Evolutionary conservation across 192 early-diverging fungal genomes (phyloP), one percentile per base, ranked within the genome.

Genomic region (Backusella liffmaniae): DNA sequence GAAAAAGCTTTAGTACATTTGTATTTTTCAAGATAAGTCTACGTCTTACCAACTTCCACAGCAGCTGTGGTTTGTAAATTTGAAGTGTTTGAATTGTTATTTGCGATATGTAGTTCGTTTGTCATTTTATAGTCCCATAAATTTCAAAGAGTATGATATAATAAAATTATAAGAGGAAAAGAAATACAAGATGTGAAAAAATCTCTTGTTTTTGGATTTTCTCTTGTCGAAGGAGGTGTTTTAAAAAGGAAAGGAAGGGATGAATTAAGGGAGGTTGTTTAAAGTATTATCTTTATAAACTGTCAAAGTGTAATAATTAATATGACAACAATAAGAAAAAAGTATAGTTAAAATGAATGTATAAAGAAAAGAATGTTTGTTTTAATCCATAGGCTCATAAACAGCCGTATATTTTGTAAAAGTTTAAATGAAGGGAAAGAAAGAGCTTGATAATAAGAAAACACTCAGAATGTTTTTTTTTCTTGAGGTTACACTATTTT

Each of bases 41-140:
- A 67, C 5, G 2, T 46, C 70, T 30, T 71, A 71, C 70, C 70
- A 26, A 71, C 70, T 71, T 71, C 23, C 3, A 71, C 70, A 32
- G 70, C 42, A 49, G 70, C 42, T 70, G 39, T 44, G 8, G 15
- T 35, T 62, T 62, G 56, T 7, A 29, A 62, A 3, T 23, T 29
- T 62, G 56, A 62, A 8, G 29, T 35, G n/a, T 8, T 67, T 15
- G 68, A 70, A n/a, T 71, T 71, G 26, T 44, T 71, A 26, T 5
- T 29, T 49, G 70, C 30, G 70, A 71, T 44, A 30, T 41, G 67
- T 69, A 39, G 41, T n/a, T 26, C 42, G 41, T 44, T 41, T 71
- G 42, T 49, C 70, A 71, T 71, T 42, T 26, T 70, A 26, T 5
- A 39, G 21, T 15, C 30, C 41, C 26, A 71, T 71, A 71, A 49